Evolutionary conservation across 768 basidiomycete species (phyloP), one percentile per base, ranked within the genome.

Genomic region (Chiua virens): DNA sequence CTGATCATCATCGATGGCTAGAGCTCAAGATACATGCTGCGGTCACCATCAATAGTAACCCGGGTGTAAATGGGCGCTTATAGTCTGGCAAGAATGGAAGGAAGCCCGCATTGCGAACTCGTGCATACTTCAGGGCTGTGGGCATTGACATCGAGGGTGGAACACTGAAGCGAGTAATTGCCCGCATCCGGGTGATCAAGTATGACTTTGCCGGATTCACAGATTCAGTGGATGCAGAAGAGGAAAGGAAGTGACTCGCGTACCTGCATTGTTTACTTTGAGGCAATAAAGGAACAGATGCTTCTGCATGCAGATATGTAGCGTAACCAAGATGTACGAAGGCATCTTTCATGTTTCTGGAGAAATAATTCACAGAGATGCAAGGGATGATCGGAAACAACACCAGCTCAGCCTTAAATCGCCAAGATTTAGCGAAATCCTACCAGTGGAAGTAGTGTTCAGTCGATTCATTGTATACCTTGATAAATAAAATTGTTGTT

Each of bases 21-120:
- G 36, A 22, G 20, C n/a, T 35, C 49, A 20, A 32, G 22, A 32
- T 36, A 58, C 60, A 61, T 52, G 60, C 53, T 65, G 53, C 49
- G 45, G 35, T 40, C 45, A 49, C 30, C 11, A 34, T 64, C 53
- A 37, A 54, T 48, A 10, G 21, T 15, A 42, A 42, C 37, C 18
- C 38, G 30, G 46, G 9, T 35, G 15, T 27, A 44, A 42, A 4
- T 13, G 48, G 42, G 50, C 28, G 49, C 41, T 35, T 17, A 51
- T 14, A 42, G 22, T 14, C 22, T 27, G 50, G 47, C 44, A 40
- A 50, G n/a, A 64, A 47, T 9, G 54, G 54, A 49, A 54, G 42
- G 42, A 44, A 45, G 8, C 14, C 45, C 37, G 42, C 42, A 17
- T 10, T 44, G 52, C 25, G 38, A 51, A 49, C 34, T 25, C 49